These are phyloP conservation scores for Linnemannia schmuckeri DNA, from an alignment of 192 early-diverging fungal species.

Conservation along the genomic window DNA sequence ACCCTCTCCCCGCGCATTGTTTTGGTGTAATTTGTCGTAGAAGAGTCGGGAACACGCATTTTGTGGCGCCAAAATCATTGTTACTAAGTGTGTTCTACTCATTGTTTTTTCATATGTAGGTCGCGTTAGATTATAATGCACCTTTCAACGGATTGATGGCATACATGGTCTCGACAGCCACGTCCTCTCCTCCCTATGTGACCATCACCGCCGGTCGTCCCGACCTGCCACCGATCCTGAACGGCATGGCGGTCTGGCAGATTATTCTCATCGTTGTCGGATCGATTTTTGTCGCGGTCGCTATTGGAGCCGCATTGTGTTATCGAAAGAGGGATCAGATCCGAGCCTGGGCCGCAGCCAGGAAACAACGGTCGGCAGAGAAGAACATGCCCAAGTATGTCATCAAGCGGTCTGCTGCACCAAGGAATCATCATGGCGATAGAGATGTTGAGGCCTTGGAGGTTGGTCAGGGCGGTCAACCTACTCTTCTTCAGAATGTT, in stretches of 20 bases:
- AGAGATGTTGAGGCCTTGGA: background rate
- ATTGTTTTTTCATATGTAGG: constrained; percentile 16
- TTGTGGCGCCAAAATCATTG: too few species aligned
- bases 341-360: constrained; percentile 38
- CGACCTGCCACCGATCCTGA: constrained; percentile 40
- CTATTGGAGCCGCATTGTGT: constrained; percentile 26
- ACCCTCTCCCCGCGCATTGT: background rate
- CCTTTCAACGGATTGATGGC: constrained; percentile 65
- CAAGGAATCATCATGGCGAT: background rate
- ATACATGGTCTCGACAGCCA: constrained; percentile 60
- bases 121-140: constrained; percentile 69
- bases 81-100: background rate
- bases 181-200: constrained; percentile 61
- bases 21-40: background rate
- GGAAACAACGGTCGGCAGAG: constrained; percentile 19
- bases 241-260: constrained; percentile 57
- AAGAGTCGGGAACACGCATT: too few species aligned
- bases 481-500: constrained; percentile 28
- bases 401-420: constrained; percentile 17
- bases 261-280: constrained; percentile 65
- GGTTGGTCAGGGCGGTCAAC: constrained; percentile 4
- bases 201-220: constrained; percentile 62
- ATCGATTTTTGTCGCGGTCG: constrained; percentile 54
- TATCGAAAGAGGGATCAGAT: constrained; percentile 50
- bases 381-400: background rate